A percentile compares a stretch with the other conserved stretches of the same genome.
Conservation (phyloP, 2,329 filamentous ascomycete genomes). For the Colletotrichum horii region DNA sequence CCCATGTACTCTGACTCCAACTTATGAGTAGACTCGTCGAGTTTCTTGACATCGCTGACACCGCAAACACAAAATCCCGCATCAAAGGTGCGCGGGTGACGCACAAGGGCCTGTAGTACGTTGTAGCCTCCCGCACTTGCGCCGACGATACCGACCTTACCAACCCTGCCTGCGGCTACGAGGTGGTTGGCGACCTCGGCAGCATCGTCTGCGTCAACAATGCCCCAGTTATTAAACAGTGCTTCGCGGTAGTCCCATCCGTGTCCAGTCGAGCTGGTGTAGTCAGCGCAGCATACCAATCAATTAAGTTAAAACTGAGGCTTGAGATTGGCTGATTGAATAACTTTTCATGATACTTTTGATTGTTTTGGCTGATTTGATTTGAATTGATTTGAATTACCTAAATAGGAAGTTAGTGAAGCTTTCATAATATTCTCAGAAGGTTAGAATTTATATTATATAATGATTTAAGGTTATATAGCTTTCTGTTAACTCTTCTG, state of each 20-base stretch:
- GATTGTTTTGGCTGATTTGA: too few species aligned
- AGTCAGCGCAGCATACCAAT: too few species aligned
- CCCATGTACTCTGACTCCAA: conserved; percentile 60
- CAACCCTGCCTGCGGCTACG: conserved; percentile 37
- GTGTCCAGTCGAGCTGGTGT: conserved; percentile 56
- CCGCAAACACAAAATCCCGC: conserved; percentile 56
- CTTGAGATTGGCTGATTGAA: too few species aligned
- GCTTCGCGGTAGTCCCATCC: conserved; percentile 54
- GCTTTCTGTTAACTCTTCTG: too few species aligned
- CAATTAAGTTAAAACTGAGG: too few species aligned
- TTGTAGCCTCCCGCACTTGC: conserved; percentile 59
- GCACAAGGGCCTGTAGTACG: conserved; percentile 52
- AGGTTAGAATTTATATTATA: too few species aligned
- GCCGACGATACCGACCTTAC: conserved; percentile 53
- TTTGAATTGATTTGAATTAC: too few species aligned
- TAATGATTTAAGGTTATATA: too few species aligned
- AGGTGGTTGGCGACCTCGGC: conserved; percentile 51
- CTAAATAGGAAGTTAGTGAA: too few species aligned
- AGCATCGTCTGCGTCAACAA: conserved; percentile 55
- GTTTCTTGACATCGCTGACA: conserved; percentile 52
- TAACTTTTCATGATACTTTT: too few species aligned
- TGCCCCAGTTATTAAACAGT: conserved; percentile 55
- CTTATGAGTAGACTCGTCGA: conserved; percentile 57
- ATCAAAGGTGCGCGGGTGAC: conserved; percentile 51
- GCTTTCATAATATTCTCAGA: too few species aligned